Percentiles rank a stretch among this genome's conserved stretches.
Evolutionary conservation across 2,329 filamentous ascomycete genomes (phyloP).

Genomic region (Capronia coronata): DNA sequence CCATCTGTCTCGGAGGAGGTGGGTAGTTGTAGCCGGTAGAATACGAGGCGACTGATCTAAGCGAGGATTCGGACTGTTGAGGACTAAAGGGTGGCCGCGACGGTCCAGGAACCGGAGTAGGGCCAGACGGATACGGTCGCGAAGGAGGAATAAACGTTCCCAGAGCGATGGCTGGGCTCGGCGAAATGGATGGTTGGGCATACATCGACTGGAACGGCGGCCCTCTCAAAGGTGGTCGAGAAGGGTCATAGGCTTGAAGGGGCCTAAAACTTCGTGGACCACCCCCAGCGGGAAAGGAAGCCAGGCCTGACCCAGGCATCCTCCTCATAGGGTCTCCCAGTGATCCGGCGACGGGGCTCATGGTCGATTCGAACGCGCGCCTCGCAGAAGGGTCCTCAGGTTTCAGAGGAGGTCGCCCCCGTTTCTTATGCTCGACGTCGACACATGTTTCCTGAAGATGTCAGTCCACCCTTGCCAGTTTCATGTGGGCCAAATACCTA

Average conservation of each 20-base stretch:
- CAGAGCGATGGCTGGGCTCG: slow-evolving; percentile 21
- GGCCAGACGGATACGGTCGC: slow-evolving; percentile 8
- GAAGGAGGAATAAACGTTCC: slow-evolving; percentile 19
- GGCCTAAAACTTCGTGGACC: slow-evolving; percentile 14
- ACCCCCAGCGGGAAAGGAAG: slow-evolving; percentile 8
- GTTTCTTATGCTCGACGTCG: slow-evolving; percentile 45
- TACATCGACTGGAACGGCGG: slow-evolving; percentile 17
- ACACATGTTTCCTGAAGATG: slow-evolving; percentile 37
- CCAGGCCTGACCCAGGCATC: slow-evolving; percentile 9
- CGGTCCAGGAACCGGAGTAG: slow-evolving; percentile 7
- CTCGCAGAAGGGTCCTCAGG: slow-evolving; percentile 17
- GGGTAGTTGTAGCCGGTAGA: slow-evolving; percentile 18
- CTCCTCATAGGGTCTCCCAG: slow-evolving; percentile 10
- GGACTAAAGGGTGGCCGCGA: slow-evolving; percentile 6
- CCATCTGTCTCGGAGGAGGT: slow-evolving; percentile 10
- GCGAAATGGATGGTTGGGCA: slow-evolving; percentile 21
- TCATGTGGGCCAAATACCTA: slow-evolving; percentile 32
- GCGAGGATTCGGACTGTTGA: slow-evolving; percentile 10
- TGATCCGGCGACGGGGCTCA: slow-evolving; percentile 5
- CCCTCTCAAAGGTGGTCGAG: slow-evolving; percentile 7
- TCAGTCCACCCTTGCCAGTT: background rate
- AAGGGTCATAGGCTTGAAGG: slow-evolving; percentile 12
- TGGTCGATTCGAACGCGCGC: slow-evolving; percentile 11
- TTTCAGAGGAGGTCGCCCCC: slow-evolving; percentile 28
- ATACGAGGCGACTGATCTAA: slow-evolving; percentile 8